phyloP scores from a whole-genome alignment of 2,329 filamentous ascomycete genomes.

The Ploettnerulaceae sp. region DNA sequence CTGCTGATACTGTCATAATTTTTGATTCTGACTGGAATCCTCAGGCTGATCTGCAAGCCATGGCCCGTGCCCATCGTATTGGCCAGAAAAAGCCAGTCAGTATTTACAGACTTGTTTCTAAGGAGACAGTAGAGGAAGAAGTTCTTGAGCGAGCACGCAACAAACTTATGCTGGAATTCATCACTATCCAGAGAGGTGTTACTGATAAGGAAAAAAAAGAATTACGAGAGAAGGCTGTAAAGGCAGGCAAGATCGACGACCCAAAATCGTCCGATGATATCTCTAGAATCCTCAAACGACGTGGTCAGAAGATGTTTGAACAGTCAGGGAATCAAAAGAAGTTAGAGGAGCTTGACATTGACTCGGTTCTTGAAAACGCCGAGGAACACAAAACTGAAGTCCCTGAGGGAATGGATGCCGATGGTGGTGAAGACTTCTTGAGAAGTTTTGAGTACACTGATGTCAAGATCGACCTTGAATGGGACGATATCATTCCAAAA shows the following conservation, averaged over 20 bases:
- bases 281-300: slow-evolving; percentile 91
- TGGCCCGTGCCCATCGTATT: slow-evolving; percentile 97
- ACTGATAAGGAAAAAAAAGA: slow-evolving; percentile 89
- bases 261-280: slow-evolving; percentile 92
- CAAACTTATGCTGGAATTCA: slow-evolving; percentile 94
- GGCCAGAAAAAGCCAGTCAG: slow-evolving; percentile 95
- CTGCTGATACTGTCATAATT: slow-evolving; percentile 93
- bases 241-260: slow-evolving; percentile 73
- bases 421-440: slow-evolving; percentile 95
- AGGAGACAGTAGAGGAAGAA: slow-evolving; percentile 97
- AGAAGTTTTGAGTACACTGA: slow-evolving; percentile 88
- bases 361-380: slow-evolving; percentile 92
- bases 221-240: slow-evolving; percentile 67
- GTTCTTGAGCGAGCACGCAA: slow-evolving; percentile 94
- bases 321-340: slow-evolving; percentile 95
- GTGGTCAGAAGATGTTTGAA: slow-evolving; percentile 99
- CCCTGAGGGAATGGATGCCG: slow-evolving; percentile 88
- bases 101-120: slow-evolving; percentile 93
- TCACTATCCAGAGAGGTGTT: slow-evolving; percentile 94
- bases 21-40: slow-evolving; percentile 99
- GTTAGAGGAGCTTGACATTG: slow-evolving; percentile 94
- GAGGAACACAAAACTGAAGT: slow-evolving; percentile 97
- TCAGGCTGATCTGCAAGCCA: slow-evolving; percentile 94
- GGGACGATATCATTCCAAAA: slow-evolving; percentile 97
- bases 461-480: slow-evolving; percentile 94